These are phyloP conservation scores for Verticillium nubilum DNA, from an alignment of 2,329 filamentous ascomycete species.

Conservation along the genomic window DNA sequence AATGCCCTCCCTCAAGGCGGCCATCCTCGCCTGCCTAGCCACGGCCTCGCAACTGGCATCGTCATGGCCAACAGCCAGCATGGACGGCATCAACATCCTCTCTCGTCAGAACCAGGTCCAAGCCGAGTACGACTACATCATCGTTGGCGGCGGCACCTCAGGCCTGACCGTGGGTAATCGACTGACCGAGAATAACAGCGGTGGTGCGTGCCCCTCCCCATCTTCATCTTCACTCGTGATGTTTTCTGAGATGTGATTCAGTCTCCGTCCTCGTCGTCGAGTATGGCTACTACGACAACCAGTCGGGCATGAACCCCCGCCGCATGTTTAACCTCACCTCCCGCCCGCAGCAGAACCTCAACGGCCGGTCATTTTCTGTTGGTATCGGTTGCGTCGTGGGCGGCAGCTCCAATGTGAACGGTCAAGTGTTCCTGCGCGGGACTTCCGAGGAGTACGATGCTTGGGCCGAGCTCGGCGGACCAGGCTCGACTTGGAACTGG, in stretches of 20 bases:
- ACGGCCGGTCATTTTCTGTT: slow-evolving; percentile 18
- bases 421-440: slow-evolving; percentile 29
- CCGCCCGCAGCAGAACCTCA: slow-evolving; percentile 20
- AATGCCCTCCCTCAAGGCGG: slow-evolving; percentile 6
- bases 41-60: neutral
- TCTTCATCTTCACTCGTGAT: neutral
- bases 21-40: neutral
- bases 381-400: slow-evolving; percentile 28
- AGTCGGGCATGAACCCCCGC: slow-evolving; percentile 14
- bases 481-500: slow-evolving; percentile 36
- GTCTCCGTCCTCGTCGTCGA: slow-evolving; percentile 11
- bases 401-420: slow-evolving; percentile 33
- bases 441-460: slow-evolving; percentile 32
- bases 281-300: slow-evolving; percentile 12
- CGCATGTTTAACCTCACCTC: slow-evolving; percentile 24
- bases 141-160: slow-evolving; percentile 37
- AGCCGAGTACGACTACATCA: slow-evolving; percentile 22
- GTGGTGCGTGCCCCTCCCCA: neutral
- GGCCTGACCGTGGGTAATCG: slow-evolving; percentile 33
- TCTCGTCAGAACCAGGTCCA: slow-evolving; percentile 5
- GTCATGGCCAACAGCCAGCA: slow-evolving; percentile 6
- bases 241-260: slow-evolving; percentile 17
- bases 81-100: slow-evolving; percentile 7
- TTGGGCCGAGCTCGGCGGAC: slow-evolving; percentile 38
- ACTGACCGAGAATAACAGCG: slow-evolving; percentile 25